Conservation (phyloP, 192 early-diverging fungal species). For the Coemansia sp. region DNA sequence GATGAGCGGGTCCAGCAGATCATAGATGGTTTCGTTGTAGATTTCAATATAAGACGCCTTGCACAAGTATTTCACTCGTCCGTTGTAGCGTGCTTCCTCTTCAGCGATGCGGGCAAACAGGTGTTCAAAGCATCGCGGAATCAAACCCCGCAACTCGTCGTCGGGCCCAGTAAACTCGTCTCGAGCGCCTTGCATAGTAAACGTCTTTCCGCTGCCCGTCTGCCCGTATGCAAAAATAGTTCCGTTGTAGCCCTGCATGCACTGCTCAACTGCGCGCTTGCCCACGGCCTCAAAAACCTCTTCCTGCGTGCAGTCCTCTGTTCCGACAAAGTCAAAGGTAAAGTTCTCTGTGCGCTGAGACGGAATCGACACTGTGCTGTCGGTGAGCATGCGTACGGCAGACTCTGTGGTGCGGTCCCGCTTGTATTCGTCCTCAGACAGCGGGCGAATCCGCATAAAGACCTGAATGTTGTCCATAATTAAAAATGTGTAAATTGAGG, state of each 20-base stretch:
- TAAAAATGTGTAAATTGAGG: not conserved
- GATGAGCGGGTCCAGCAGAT: constrained; percentile 71
- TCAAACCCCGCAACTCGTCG: constrained; percentile 65
- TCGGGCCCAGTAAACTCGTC: constrained; percentile 69
- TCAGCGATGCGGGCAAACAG: constrained; percentile 59
- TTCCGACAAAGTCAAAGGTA: constrained; percentile 66
- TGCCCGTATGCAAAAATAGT: constrained; percentile 76
- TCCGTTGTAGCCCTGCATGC: constrained; percentile 71
- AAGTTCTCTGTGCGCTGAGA: constrained; percentile 61
- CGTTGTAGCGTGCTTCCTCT: constrained; percentile 49
- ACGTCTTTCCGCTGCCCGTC: constrained; percentile 74
- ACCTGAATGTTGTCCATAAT: constrained; percentile 58
- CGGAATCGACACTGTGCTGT: constrained; percentile 50
- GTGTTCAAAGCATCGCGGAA: constrained; percentile 63
- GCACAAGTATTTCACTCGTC: constrained; percentile 68
- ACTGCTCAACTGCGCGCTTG: constrained; percentile 61
- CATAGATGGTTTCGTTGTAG: constrained; percentile 91
- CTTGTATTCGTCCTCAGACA: constrained; percentile 48
- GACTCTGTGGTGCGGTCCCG: constrained; percentile 43
- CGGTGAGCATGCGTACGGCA: constrained; percentile 47
- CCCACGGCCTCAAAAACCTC: constrained; percentile 57
- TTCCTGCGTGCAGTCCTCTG: constrained; percentile 53
- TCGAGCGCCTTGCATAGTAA: constrained; percentile 79
- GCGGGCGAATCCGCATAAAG: constrained; percentile 59
- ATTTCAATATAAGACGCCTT: constrained; percentile 90